Evolutionary conservation across 2,329 filamentous ascomycete genomes (phyloP), one percentile per base, ranked within the genome.

Genomic region (Triangularia verruculosa): DNA sequence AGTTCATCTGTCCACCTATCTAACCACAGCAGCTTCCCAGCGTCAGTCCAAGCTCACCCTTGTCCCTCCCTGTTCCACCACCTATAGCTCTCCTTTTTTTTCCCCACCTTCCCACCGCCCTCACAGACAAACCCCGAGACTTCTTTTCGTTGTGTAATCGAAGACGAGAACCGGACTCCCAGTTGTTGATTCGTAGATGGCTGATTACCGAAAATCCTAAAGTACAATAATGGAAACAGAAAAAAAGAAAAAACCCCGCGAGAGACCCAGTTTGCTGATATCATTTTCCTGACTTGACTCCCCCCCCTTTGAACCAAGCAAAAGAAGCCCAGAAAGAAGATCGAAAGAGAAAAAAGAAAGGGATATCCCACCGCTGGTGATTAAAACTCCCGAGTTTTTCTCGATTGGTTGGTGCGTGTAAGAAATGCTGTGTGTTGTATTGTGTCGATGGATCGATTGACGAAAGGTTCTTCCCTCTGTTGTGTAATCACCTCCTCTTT

Each of bases 211-310:
- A 20, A 47, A 39, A 39, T 39, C 34, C 34, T 53, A 24, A 6
- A 56, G 61, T 60, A 63, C 15, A 56, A 51, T 63, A 60, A 25
- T 60, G 57, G 60, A 54, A 39, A 61, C 25, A 58, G 58, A 28
- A 61, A 27, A 24, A n/a, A 54, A 47, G 43, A 53, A 57, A 51
- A 52, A 20, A 13, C 54, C 69, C 15, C 5, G 13, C 34, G 13
- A 39, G 39, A 47, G 39, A 47, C 39, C 39, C 6, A 47, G n/a
- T 20, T 28, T 28, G 30, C 30, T 20, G n/a, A 47, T 47, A 47
- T 47, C n/a, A 22, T 47, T 32, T n/a, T 28, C 34, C 34, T 39
- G 13, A 7, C 34, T n/a, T n/a, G n/a, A n/a, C n/a, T n/a, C n/a
- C n/a, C n/a, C n/a, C 34, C 32, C 30, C 34, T 13, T 39, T 39